Conservation (phyloP, 176 grass and related monocot genomes). For the Phyllostachys edulis region DNA sequence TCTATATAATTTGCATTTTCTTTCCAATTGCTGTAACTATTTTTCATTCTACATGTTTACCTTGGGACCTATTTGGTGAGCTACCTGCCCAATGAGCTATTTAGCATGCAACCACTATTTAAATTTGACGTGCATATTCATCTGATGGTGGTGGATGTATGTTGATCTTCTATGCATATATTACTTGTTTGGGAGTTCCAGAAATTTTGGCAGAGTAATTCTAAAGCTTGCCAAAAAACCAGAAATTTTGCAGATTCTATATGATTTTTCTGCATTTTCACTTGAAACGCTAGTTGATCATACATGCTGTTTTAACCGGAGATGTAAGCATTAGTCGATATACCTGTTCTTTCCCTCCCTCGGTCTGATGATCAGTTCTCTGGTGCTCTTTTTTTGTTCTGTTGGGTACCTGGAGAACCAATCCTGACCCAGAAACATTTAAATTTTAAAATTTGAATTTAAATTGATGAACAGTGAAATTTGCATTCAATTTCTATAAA, state of each 20-base stretch:
- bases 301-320: slow-evolving; percentile 3
- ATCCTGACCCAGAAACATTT: background rate
- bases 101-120: background rate
- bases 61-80: background rate
- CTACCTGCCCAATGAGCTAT: background rate
- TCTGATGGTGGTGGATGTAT: slow-evolving; percentile 21
- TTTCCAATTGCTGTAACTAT: no score
- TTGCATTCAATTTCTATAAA: background rate
- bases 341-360: background rate
- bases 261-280: slow-evolving; percentile 4
- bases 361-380: background rate
- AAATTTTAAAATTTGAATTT: background rate
- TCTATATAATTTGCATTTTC: no score
- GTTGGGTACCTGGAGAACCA: background rate
- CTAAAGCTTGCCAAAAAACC: slow-evolving; percentile 1
- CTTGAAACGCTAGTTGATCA: background rate
- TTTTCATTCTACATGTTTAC: slow-evolving; percentile 10
- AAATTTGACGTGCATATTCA: background rate
- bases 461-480: background rate
- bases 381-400: background rate
- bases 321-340: background rate
- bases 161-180: slow-evolving; percentile 1
- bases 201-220: background rate
- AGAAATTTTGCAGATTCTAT: background rate
- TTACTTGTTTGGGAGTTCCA: background rate